phyloP scores from a whole-genome alignment of 2,329 filamentous ascomycete genomes.

The Blastomyces percursus region DNA sequence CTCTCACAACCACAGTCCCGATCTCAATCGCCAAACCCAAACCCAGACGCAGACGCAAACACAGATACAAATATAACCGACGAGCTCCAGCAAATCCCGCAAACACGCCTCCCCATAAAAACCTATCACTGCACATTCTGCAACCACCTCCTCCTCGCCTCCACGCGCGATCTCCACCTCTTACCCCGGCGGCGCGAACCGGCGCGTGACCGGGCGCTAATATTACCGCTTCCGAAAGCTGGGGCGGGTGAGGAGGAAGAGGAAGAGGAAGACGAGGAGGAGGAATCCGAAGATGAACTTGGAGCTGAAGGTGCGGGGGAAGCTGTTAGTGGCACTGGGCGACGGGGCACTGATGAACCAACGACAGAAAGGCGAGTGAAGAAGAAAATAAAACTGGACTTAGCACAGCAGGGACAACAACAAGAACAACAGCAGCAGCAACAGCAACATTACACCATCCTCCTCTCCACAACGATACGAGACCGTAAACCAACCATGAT shows the following conservation, averaged over 20 bases:
- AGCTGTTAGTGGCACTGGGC: slow-evolving; percentile 8
- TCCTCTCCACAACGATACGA: slow-evolving; percentile 40
- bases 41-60: not conserved
- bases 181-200: slow-evolving; percentile 43
- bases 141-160: slow-evolving; percentile 53
- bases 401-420: slow-evolving; percentile 2
- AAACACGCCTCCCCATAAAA: slow-evolving; percentile 28
- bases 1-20: not conserved
- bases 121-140: slow-evolving; percentile 54
- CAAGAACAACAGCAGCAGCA: slow-evolving; percentile 15
- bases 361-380: not conserved
- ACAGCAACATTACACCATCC: slow-evolving; percentile 36
- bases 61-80: not conserved
- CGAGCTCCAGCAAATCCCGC: not conserved
- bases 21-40: slow-evolving; percentile 3
- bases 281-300: slow-evolving; percentile 12
- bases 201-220: slow-evolving; percentile 45
- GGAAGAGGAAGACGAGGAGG: slow-evolving; percentile 10
- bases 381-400: not conserved
- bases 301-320: slow-evolving; percentile 1
- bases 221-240: slow-evolving; percentile 41
- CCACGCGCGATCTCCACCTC: slow-evolving; percentile 35
- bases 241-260: slow-evolving; percentile 7
- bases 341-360: not conserved
- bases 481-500: slow-evolving; percentile 44